Base-by-base conservation (phyloP, 75 land plant genomes). In the Picea sitchensis region DNA sequence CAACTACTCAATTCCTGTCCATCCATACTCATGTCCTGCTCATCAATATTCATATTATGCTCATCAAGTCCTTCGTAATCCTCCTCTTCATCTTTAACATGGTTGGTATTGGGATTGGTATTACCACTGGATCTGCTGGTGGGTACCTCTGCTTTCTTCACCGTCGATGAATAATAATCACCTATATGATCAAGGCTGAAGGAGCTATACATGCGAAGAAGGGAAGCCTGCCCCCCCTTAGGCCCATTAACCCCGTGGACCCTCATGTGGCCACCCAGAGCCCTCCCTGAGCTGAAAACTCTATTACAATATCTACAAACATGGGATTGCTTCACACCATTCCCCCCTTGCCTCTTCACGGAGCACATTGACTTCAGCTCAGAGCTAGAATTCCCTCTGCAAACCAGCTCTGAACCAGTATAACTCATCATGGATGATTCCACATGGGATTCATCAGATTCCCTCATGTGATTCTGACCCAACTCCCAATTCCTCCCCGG, bases 201-300 rank as follows among this genome's bases (percentile, higher is more conserved):
- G 15, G 61, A 15, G 6, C 5, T 64, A 26, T 64, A 26, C 67
- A 26, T n/a, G 67, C 26, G 67, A 64, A 64, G 67, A 64, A 64
- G 67, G 11, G 30, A 26, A 64, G 56, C 56, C 12, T 51, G 56
- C 56, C 56, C 56, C 11, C 12, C 11, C 56, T 51, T 61, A 8
- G 77, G 54, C 61, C 60, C 20, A 47, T 60, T 76, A 74, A 1
- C 71, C 31, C 82, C 82, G 62, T 81, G 82, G 60, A 78, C 59
- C 23, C 82, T 59, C n/a, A 81, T 62, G 64, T 81, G 82, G 21
- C 82, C 82, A 11, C 82, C 82, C 54, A 81, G 67, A 41, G 82
- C 82, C 69, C 82, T 81, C 36, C 82, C 82, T 14, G 82, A 81
- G 82, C 62, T 75, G 32, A 81, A 81, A 14, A 60, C 30, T 23